Evolutionary conservation across 2,329 filamentous ascomycete genomes (phyloP), one percentile per base, ranked within the genome.

Genomic region (Dryadomyces quercus-mongolicae): DNA sequence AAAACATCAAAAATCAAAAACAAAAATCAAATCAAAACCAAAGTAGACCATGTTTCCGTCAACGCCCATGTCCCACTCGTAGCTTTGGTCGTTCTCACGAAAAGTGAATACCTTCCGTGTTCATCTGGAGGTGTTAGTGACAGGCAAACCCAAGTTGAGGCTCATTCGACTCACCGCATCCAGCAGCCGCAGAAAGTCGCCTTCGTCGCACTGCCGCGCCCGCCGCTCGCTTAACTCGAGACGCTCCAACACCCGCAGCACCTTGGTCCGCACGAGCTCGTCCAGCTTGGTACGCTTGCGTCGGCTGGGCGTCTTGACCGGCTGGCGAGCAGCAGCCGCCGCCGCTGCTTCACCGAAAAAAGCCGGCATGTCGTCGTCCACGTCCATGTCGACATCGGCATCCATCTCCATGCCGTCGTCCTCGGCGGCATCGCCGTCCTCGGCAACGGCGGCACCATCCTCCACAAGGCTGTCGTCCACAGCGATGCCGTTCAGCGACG

Each of bases 31-130:
- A n/a, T n/a, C n/a, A n/a, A 51, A 10, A 51, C 13, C 8, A 5
- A 42, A 42, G 38, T 42, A 15, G n/a, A 5, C 38, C 38, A 42
- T 42, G n/a, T n/a, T 18, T 21, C 38, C 49, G 44, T 36, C 20
- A 51, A 49, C 47, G 47, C 47, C 47, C n/a, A n/a, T n/a, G 15
- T 49, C 18, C 43, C n/a, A n/a, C 21, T 13, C 46, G 18, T 21
- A 46, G 25, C n/a, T n/a, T 51, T 49, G 42, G 40, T 40, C 34
- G 51, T 49, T 38, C 47, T 74, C 68, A 90, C 58, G 81, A 86
- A 67, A 97, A 97, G 71, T 96, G 92, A 56, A 97, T 92, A 31
- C 89, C 89, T 66, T 95, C 88, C 60, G 88, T 81, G 66, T 96
- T 95, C 69, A 96, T 95, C 25, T 31, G 25, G 4, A 31, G 4